Conservation (phyloP, 257 asterid species). For the Capsicum chinense region DNA sequence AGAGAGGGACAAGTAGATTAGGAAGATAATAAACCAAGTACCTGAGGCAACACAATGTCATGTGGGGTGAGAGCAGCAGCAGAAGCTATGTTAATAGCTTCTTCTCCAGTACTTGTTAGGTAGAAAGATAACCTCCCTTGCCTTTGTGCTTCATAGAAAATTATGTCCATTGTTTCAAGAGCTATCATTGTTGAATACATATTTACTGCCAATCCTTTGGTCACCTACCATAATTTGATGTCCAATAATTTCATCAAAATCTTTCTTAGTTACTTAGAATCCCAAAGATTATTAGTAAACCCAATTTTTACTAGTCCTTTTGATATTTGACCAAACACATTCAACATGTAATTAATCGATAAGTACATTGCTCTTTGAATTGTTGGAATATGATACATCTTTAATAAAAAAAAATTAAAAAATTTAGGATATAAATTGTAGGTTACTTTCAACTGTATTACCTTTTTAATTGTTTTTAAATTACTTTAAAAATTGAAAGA, state of each 20-base stretch:
- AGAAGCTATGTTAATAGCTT: slow-evolving; percentile 79
- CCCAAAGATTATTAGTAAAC: background rate
- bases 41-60: slow-evolving; percentile 55
- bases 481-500: no score
- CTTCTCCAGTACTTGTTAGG: slow-evolving; percentile 78
- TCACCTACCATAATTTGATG: slow-evolving; percentile 43
- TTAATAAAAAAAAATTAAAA: no score
- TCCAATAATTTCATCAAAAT: background rate
- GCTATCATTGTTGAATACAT: slow-evolving; percentile 75
- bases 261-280: background rate
- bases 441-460: no score
- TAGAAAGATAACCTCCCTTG: slow-evolving; percentile 89
- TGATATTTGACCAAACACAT: background rate
- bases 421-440: no score
- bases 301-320: background rate
- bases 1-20: background rate
- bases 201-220: slow-evolving; percentile 63
- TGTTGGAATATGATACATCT: no score
- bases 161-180: slow-evolving; percentile 71
- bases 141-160: slow-evolving; percentile 82
- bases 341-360: no score
- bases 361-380: background rate
- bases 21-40: background rate
- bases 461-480: no score
- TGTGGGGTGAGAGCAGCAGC: slow-evolving; percentile 80